These are phyloP conservation scores for Lachnellula hyalina DNA, from an alignment of 2,329 filamentous ascomycete genomes.

Conservation along the genomic window DNA sequence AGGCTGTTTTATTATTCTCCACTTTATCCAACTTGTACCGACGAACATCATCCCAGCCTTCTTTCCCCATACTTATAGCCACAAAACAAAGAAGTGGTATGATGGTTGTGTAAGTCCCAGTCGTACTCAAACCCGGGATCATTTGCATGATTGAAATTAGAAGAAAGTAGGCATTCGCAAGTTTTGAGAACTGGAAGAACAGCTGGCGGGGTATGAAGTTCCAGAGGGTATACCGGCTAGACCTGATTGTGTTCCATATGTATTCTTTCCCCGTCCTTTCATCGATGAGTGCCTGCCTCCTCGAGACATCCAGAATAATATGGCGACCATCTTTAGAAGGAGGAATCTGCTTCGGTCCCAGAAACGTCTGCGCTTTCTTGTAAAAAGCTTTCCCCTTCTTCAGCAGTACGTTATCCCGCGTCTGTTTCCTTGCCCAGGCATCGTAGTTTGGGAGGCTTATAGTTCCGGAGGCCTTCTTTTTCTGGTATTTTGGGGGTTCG, in stretches of 20 bases:
- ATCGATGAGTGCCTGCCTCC: constrained; percentile 57
- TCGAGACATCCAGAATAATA: constrained; percentile 60
- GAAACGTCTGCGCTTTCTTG: constrained; percentile 15
- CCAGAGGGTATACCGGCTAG: constrained; percentile 82
- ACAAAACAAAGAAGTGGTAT: constrained; percentile 77
- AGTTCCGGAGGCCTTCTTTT: constrained; percentile 21
- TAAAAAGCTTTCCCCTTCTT: constrained; percentile 15
- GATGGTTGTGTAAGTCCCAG: constrained; percentile 80
- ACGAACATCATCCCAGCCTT: constrained; percentile 83
- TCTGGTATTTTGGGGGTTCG: constrained; percentile 1
- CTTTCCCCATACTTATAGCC: constrained; percentile 79
- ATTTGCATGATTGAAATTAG: constrained; percentile 82
- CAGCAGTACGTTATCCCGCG: constrained; percentile 9
- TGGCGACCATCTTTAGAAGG: constrained; percentile 78
- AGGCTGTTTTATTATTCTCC: constrained; percentile 68
- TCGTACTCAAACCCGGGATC: constrained; percentile 87
- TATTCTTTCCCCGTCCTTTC: constrained; percentile 72
- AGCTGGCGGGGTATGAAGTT: constrained; percentile 86
- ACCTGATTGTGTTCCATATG: constrained; percentile 77
- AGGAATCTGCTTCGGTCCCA: constrained; percentile 45
- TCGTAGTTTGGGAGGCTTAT: constrained; percentile 27
- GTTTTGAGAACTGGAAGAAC: constrained; percentile 85
- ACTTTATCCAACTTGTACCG: constrained; percentile 77
- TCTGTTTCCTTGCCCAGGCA: constrained; percentile 21
- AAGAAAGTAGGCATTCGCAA: constrained; percentile 94